Evolutionary conservation across 805 yeast genomes (phyloP).

Genomic region (Candida cerambycidarum): DNA sequence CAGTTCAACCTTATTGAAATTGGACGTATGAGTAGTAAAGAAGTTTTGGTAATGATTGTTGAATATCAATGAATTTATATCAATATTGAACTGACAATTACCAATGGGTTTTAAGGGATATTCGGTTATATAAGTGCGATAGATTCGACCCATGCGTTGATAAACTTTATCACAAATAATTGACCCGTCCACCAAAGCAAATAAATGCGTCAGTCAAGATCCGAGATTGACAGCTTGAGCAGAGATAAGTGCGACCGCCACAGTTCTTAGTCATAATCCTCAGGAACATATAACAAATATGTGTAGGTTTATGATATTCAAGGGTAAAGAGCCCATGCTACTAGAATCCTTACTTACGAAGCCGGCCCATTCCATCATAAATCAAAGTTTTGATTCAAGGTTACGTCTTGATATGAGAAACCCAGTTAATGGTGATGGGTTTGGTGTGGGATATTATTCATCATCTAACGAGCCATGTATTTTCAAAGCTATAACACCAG

Average conservation of each 20-base stretch:
- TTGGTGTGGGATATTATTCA: conserved; percentile 90
- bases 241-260: neutral
- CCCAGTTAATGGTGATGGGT: conserved; percentile 98
- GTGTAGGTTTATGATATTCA: conserved; percentile 93
- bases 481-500: conserved; percentile 94
- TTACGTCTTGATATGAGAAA: conserved; percentile 82
- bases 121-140: conserved; percentile 2
- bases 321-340: conserved; percentile 85
- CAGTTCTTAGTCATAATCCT: neutral
- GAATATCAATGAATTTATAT: no score
- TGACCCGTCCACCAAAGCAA: no score
- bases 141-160: neutral
- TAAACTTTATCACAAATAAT: neutral
- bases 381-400: conserved; percentile 91
- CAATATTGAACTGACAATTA: no score
- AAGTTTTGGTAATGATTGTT: no score
- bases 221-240: neutral
- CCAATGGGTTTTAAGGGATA: no score
- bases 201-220: no score
- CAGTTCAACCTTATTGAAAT: no score
- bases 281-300: conserved; percentile 34
- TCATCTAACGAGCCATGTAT: conserved; percentile 74
- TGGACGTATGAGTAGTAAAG: no score
- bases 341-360: conserved; percentile 84
- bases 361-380: conserved; percentile 96